These are phyloP conservation scores for Hypoxylon rickii DNA, from an alignment of 495 filamentous ascomycete species.

Conservation along the genomic window DNA sequence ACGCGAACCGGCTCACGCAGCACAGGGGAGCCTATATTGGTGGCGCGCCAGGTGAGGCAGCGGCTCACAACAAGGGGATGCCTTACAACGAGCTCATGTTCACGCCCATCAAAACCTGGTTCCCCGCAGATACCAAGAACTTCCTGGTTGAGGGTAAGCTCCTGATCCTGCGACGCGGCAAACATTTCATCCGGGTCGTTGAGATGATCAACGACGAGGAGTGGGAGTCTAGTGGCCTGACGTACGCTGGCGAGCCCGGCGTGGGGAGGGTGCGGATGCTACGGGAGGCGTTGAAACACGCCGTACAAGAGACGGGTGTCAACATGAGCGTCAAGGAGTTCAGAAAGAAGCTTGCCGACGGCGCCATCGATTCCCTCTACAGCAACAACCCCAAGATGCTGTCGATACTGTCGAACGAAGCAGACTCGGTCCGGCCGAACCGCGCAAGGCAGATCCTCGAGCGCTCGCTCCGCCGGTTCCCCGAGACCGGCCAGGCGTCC, in stretches of 20 bases:
- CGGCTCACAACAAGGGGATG: conserved; percentile 52
- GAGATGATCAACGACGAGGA: conserved; percentile 74
- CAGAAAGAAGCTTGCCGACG: conserved; percentile 18
- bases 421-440: not conserved
- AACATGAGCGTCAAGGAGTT: conserved; percentile 1
- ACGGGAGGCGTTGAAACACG: conserved; percentile 27
- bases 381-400: no score
- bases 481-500: not conserved
- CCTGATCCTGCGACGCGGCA: conserved; percentile 74
- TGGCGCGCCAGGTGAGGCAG: conserved; percentile 54
- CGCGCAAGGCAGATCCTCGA: conserved; percentile 3
- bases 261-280: conserved; percentile 45
- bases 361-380: not conserved
- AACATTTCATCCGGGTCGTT: conserved; percentile 78
- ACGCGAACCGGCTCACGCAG: conserved; percentile 66
- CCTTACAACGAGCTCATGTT: conserved; percentile 60
- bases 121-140: conserved; percentile 57
- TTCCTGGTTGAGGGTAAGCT: conserved; percentile 67
- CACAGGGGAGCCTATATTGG: conserved; percentile 69
- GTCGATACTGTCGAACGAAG: no score
- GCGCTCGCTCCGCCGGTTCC: not conserved
- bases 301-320: conserved; percentile 1
- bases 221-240: conserved; percentile 51
- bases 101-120: conserved; percentile 63
- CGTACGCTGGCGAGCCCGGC: conserved; percentile 50